Conservation (phyloP, 1,284 basidiomycete species). For the Filobasidium uniguttulatum region DNA sequence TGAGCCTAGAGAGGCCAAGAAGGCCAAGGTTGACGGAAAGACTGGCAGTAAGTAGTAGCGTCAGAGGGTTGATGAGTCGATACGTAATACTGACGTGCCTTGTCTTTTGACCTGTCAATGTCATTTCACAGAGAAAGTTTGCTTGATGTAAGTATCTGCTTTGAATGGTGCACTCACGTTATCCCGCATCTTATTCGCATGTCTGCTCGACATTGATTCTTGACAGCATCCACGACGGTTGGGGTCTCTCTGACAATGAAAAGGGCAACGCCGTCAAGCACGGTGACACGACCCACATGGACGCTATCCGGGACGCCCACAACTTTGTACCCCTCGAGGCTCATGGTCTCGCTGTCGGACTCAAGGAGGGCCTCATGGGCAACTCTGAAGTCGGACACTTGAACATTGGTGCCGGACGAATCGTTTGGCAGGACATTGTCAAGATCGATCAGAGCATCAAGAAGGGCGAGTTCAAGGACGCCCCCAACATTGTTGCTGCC, state of each 20-base stretch:
- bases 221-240: constrained; percentile 77
- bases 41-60: constrained; percentile 9
- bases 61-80: background rate
- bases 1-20: constrained; percentile 10
- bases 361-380: constrained; percentile 84
- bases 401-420: constrained; percentile 79
- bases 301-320: constrained; percentile 63
- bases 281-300: constrained; percentile 73
- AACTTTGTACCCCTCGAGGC: constrained; percentile 59
- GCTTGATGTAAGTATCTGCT: constrained; percentile 53
- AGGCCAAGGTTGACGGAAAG: constrained; percentile 5
- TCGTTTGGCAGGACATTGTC: constrained; percentile 92
- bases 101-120: background rate
- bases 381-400: constrained; percentile 89
- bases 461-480: constrained; percentile 71
- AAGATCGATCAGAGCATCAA: constrained; percentile 75
- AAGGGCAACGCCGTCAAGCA: constrained; percentile 78
- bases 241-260: constrained; percentile 60
- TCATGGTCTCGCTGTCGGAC: constrained; percentile 71
- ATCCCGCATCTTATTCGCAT: background rate
- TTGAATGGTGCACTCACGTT: background rate
- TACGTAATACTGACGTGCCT: background rate
- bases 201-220: background rate
- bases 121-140: constrained; percentile 59
- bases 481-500: constrained; percentile 53